phyloP scores from a whole-genome alignment of 2,329 filamentous ascomycete species.

The Fusarium burgessii region DNA sequence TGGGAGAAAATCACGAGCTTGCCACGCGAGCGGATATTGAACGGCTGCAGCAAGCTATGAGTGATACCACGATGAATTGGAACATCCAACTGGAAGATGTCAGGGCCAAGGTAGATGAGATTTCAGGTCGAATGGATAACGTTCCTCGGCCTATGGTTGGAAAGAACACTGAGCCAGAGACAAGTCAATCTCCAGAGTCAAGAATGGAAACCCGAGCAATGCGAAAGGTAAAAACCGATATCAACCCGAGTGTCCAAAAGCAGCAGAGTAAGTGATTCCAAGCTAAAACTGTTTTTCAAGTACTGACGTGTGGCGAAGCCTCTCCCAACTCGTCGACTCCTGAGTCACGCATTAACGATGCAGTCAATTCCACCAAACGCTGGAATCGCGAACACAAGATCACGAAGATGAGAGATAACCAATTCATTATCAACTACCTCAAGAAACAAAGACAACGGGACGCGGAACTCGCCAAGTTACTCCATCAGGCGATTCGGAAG shows the following conservation, averaged over 20 bases:
- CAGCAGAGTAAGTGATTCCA: slow-evolving; percentile 18
- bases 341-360: slow-evolving; percentile 50
- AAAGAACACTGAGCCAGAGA: slow-evolving; percentile 16
- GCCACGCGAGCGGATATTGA: slow-evolving; percentile 33
- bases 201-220: slow-evolving; percentile 30
- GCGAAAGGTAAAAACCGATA: slow-evolving; percentile 3
- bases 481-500: slow-evolving; percentile 50
- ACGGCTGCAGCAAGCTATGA: slow-evolving; percentile 37
- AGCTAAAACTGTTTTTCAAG: neutral
- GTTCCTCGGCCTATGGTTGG: slow-evolving; percentile 38
- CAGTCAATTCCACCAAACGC: slow-evolving; percentile 53
- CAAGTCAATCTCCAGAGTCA: neutral
- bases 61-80: slow-evolving; percentile 29
- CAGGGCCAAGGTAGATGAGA: slow-evolving; percentile 35
- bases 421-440: slow-evolving; percentile 51
- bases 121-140: slow-evolving; percentile 42
- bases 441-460: slow-evolving; percentile 54
- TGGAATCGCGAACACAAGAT: slow-evolving; percentile 56
- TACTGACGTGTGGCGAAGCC: slow-evolving; percentile 20
- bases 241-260: neutral
- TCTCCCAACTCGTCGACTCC: neutral
- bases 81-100: slow-evolving; percentile 44
- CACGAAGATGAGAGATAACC: slow-evolving; percentile 47
- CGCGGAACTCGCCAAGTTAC: slow-evolving; percentile 49
- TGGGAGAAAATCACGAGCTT: slow-evolving; percentile 14